A percentile compares a stretch with the other conserved stretches of the same genome.
These are phyloP conservation scores for Syzygium grande DNA, from an alignment of 345 rosid species.

Conservation along the genomic window DNA sequence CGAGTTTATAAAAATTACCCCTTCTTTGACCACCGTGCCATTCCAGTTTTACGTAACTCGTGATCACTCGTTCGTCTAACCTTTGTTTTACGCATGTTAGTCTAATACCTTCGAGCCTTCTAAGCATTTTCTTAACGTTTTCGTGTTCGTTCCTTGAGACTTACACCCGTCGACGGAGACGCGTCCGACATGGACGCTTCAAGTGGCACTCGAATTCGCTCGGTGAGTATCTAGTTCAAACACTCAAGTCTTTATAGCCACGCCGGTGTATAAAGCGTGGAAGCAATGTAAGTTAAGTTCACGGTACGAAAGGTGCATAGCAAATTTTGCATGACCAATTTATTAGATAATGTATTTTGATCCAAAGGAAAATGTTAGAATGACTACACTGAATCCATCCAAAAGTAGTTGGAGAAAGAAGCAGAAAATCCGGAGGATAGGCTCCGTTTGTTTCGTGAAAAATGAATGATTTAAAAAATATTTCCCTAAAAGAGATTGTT, in stretches of 20 bases:
- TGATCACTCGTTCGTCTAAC: neutral
- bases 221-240: neutral
- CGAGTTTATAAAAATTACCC: neutral
- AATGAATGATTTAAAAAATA: too few relatives aligned
- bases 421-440: neutral
- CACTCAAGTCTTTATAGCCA: neutral
- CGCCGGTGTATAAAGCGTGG: neutral
- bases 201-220: neutral
- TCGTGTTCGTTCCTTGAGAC: neutral
- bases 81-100: neutral
- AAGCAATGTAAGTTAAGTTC: neutral
- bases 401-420: neutral
- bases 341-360: neutral
- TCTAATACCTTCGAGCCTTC: fast-evolving
- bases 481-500: too few relatives aligned
- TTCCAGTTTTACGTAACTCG: neutral
- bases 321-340: neutral
- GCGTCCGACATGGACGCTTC: neutral
- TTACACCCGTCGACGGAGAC: neutral
- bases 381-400: neutral
- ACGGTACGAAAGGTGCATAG: neutral
- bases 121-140: neutral
- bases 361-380: neutral
- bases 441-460: neutral
- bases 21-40: neutral